These are phyloP conservation scores for Nelumbo lutea DNA, from an alignment of 164 flowering plant species.

Conservation along the genomic window DNA sequence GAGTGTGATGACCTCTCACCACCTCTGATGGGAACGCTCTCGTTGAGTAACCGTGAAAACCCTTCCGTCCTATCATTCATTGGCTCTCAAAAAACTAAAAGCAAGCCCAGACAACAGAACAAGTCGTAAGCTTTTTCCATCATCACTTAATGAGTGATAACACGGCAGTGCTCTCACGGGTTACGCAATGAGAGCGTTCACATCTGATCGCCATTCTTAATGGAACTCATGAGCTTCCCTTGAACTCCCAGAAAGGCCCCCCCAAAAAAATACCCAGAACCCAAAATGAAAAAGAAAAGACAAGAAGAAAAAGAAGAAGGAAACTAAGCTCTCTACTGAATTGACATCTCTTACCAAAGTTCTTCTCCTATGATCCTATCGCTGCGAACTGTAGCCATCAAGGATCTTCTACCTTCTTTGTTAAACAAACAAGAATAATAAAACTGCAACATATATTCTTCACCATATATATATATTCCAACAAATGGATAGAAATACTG, in stretches of 20 bases:
- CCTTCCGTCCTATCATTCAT: no score
- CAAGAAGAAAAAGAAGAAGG: not conserved
- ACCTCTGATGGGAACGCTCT: no score
- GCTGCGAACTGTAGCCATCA: not conserved
- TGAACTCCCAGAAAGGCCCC: slow-evolving; percentile 14
- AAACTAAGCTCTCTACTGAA: not conserved
- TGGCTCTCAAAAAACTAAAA: no score
- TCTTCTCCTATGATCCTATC: not conserved
- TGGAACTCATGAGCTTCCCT: slow-evolving; percentile 41
- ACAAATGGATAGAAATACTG: slow-evolving; percentile 6
- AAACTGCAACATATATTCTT: not conserved
- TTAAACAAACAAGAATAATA: not conserved
- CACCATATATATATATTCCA: no score
- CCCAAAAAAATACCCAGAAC: not conserved
- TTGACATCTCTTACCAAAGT: not conserved
- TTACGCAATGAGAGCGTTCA: no score
- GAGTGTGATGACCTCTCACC: no score
- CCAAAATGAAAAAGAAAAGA: not conserved
- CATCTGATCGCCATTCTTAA: no score
- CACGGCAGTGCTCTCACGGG: no score
- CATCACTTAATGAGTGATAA: no score
- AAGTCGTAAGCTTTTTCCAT: no score
- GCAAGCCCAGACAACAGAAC: no score
- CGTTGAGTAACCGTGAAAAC: no score
- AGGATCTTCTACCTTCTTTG: not conserved